These are phyloP conservation scores for Crithidia sp. DNA, from an alignment of 208 protist species.

Conservation along the genomic window DNA sequence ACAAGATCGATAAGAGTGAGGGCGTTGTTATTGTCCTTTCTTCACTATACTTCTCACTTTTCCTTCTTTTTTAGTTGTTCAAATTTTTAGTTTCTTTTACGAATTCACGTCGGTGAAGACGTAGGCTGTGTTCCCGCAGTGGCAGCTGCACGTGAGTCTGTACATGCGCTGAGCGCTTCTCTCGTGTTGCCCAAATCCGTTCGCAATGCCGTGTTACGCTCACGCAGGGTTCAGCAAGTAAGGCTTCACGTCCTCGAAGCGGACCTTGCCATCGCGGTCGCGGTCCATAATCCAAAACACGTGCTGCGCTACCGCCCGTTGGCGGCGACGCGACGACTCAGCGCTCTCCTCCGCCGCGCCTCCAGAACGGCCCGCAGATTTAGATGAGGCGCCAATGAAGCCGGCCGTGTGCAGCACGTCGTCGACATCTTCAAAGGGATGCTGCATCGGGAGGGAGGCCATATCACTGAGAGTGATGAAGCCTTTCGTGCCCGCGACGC, in stretches of 20 bases:
- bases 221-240: slow-evolving; percentile 19
- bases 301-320: slow-evolving; percentile 31
- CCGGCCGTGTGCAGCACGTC: slow-evolving; percentile 1
- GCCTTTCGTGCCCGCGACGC: slow-evolving; percentile 59
- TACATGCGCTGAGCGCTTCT: no score
- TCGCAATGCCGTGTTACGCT: background rate
- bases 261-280: slow-evolving; percentile 55
- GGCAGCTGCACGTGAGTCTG: no score
- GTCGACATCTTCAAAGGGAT: slow-evolving; percentile 21
- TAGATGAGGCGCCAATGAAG: background rate
- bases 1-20: no score
- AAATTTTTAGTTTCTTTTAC: background rate
- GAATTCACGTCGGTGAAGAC: no score
- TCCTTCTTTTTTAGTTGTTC: background rate
- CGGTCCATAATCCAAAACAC: slow-evolving; percentile 62
- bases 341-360: background rate
- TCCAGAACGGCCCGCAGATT: background rate
- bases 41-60: no score
- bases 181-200: no score
- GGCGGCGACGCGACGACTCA: background rate
- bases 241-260: slow-evolving; percentile 50
- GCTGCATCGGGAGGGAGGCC: background rate
- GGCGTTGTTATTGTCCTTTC: no score
- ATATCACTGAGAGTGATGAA: slow-evolving; percentile 58
- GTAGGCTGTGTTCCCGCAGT: no score